Conservation (phyloP, 2,329 filamentous ascomycete genomes). For the Fusarium citri region DNA sequence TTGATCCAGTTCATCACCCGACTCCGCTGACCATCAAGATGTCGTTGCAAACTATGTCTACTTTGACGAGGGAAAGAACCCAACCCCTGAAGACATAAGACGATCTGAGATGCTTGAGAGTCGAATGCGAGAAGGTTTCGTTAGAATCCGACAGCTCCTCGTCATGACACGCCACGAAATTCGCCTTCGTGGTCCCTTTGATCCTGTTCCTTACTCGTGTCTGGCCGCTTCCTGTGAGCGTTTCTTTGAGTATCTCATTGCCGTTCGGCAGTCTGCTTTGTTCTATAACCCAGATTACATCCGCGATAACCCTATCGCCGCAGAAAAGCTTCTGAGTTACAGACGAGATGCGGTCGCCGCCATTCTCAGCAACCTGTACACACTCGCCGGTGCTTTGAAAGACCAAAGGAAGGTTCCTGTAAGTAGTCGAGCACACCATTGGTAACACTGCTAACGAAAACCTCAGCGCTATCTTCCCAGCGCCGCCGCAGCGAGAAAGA, state of each 20-base stretch:
- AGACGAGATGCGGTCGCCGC: slow-evolving; percentile 68
- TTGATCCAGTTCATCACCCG: not conserved
- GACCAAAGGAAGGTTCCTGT: slow-evolving; percentile 63
- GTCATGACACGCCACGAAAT: slow-evolving; percentile 69
- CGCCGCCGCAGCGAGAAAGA: slow-evolving; percentile 64
- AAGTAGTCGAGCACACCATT: slow-evolving; percentile 27
- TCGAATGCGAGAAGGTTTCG: slow-evolving; percentile 69
- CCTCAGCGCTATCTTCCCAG: slow-evolving; percentile 65
- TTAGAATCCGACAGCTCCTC: slow-evolving; percentile 66
- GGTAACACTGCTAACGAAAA: slow-evolving; percentile 4
- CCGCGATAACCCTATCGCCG: slow-evolving; percentile 61
- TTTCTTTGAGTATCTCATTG: slow-evolving; percentile 70
- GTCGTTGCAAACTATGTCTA: slow-evolving; percentile 69
- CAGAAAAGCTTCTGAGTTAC: slow-evolving; percentile 61
- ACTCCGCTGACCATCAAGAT: slow-evolving; percentile 45
- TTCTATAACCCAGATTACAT: slow-evolving; percentile 67
- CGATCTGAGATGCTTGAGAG: slow-evolving; percentile 69
- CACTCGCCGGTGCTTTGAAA: slow-evolving; percentile 66
- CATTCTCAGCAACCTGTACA: slow-evolving; percentile 68
- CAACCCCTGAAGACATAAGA: slow-evolving; percentile 62
- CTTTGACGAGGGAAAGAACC: slow-evolving; percentile 65
- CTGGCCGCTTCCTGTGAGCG: slow-evolving; percentile 67
- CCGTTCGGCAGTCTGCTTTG: slow-evolving; percentile 67
- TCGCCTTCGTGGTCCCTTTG: slow-evolving; percentile 67
- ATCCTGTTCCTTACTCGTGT: slow-evolving; percentile 66